Conservation (phyloP, 2,329 filamentous ascomycete genomes). For the Calonectria henricotiae region DNA sequence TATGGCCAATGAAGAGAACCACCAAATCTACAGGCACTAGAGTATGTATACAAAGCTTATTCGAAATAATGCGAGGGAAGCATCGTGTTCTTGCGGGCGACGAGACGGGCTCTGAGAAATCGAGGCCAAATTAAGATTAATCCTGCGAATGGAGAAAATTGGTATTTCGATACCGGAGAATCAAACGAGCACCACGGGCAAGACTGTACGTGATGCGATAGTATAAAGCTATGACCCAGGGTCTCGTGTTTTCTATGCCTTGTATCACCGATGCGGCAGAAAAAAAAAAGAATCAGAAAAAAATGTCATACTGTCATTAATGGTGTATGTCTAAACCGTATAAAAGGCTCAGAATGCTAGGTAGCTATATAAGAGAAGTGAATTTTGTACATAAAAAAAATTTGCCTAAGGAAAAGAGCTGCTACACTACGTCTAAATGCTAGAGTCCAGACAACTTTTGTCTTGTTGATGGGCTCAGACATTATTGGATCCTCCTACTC, state of each 20-base stretch:
- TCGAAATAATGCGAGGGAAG: not conserved
- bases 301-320: constrained; percentile 16
- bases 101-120: not conserved
- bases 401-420: constrained; percentile 3
- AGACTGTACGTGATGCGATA: too few relatives aligned
- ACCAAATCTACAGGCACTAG: not conserved
- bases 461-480: not conserved
- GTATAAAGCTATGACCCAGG: too few relatives aligned
- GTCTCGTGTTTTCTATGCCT: too few relatives aligned
- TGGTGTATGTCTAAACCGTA: constrained; percentile 3
- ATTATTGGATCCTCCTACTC: constrained; percentile 8
- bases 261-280: not conserved
- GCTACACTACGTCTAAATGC: not conserved
- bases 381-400: constrained; percentile 19
- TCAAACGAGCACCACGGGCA: too few relatives aligned
- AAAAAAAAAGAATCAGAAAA: not conserved
- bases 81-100: not conserved
- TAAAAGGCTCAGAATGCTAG: not conserved
- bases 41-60: not conserved
- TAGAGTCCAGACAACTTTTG: not conserved
- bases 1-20: not conserved
- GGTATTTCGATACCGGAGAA: not conserved
- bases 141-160: not conserved
- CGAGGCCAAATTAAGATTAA: not conserved
- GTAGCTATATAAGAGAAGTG: constrained; percentile 18